phyloP scores from a whole-genome alignment of 2,329 filamentous ascomycete species.

The Juglanconis oblonga region DNA sequence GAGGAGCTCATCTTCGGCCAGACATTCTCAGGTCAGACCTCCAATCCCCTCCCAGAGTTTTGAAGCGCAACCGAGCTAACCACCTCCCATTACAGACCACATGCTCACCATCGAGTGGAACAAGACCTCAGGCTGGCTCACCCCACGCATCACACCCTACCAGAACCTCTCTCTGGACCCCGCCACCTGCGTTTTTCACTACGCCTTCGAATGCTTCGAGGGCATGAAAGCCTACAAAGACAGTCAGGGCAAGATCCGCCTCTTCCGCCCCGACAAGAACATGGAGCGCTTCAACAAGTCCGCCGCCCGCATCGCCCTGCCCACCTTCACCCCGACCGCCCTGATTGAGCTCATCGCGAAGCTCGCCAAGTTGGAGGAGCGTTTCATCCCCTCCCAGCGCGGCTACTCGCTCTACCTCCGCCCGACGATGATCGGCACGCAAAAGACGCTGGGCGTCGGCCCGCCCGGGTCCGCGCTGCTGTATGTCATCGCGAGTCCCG shows the following conservation, averaged over 20 bases:
- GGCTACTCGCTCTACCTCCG: constrained; percentile 96
- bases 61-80: not conserved
- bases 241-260: constrained; percentile 69
- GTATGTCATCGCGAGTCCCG: constrained; percentile 92
- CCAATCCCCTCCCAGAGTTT: not conserved
- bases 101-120: constrained; percentile 97
- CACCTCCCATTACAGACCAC: constrained; percentile 63
- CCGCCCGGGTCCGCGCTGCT: constrained; percentile 89
- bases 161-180: constrained; percentile 97
- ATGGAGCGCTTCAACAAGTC: constrained; percentile 95
- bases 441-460: constrained; percentile 87
- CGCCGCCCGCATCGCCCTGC: constrained; percentile 84
- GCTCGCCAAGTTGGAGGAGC: constrained; percentile 76
- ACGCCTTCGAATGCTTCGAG: constrained; percentile 97
- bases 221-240: constrained; percentile 99
- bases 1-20: constrained; percentile 86
- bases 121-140: constrained; percentile 75
- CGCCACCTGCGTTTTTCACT: constrained; percentile 96
- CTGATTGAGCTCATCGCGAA: constrained; percentile 79
- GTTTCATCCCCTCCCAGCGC: constrained; percentile 82
- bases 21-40: constrained; percentile 74
- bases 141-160: constrained; percentile 84
- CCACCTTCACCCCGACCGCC: constrained; percentile 72
- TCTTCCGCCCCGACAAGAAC: constrained; percentile 95
- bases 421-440: constrained; percentile 95